Conservation (phyloP, 2,329 filamentous ascomycete species). For the Xylariales sp. region DNA sequence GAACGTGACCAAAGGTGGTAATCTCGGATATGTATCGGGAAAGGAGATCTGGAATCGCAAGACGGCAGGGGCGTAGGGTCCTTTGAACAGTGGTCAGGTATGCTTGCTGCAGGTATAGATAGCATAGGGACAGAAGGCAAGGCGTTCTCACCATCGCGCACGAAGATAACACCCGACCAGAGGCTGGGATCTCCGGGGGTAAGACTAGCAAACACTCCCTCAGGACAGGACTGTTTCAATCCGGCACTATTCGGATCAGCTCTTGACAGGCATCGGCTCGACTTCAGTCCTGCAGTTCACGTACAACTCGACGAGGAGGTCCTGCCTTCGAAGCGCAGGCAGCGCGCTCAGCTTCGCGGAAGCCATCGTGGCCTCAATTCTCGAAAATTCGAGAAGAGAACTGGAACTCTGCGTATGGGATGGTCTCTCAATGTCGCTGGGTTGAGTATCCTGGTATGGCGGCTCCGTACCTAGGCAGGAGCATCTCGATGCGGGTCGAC, state of each 20-base stretch:
- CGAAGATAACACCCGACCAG: conserved; percentile 90
- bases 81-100: conserved; percentile 41
- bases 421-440: too few species aligned
- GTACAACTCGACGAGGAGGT: conserved; percentile 79
- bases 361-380: conserved; percentile 31
- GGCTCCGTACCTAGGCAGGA: too few species aligned
- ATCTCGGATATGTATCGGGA: conserved; percentile 70
- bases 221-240: conserved; percentile 75
- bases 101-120: background rate
- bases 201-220: conserved; percentile 82
- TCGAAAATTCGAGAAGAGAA: too few species aligned
- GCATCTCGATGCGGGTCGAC: too few species aligned
- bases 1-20: conserved; percentile 84
- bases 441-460: too few species aligned
- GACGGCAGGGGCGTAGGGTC: conserved; percentile 82
- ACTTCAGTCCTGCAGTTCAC: too few species aligned
- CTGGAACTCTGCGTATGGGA: too few species aligned
- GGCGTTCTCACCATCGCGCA: conserved; percentile 67
- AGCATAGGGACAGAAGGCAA: conserved; percentile 1
- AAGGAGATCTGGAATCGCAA: conserved; percentile 90
- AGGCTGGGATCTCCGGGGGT: conserved; percentile 74
- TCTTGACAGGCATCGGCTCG: too few species aligned
- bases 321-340: conserved; percentile 64
- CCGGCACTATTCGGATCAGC: conserved; percentile 54
- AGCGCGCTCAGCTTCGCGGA: conserved; percentile 39